phyloP scores from a whole-genome alignment of 1,284 basidiomycete species.

The Rhodotorula sp. region DNA sequence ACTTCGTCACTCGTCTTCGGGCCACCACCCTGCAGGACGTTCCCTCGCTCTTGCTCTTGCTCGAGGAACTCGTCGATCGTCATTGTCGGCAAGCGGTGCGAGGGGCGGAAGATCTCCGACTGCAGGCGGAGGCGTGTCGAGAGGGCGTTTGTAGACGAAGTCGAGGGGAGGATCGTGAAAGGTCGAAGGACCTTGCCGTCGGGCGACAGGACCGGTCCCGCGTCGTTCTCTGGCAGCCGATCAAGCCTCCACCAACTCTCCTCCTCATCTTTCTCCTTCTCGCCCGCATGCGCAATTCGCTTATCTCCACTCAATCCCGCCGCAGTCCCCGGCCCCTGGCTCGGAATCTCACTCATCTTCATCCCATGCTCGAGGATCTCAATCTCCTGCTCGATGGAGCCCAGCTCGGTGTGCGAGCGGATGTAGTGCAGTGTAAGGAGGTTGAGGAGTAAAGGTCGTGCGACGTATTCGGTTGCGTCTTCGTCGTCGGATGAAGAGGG shows the following conservation, averaged over 20 bases:
- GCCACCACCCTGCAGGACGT: slow-evolving; percentile 44
- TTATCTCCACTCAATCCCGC: slow-evolving; percentile 17
- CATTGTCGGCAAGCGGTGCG: slow-evolving; percentile 92
- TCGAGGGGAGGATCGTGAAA: slow-evolving; percentile 82
- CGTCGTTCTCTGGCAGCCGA: slow-evolving; percentile 45
- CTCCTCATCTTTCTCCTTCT: slow-evolving; percentile 38
- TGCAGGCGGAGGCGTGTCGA: slow-evolving; percentile 63
- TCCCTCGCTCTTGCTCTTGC: slow-evolving; percentile 60
- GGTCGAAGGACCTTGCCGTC: slow-evolving; percentile 71
- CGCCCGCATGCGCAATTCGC: slow-evolving; percentile 46
- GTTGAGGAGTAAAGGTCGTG: slow-evolving; percentile 65
- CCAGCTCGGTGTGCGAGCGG: slow-evolving; percentile 65
- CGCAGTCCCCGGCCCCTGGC: neutral
- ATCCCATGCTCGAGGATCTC: slow-evolving; percentile 63
- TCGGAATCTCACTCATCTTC: slow-evolving; percentile 43
- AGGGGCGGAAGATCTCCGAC: slow-evolving; percentile 77
- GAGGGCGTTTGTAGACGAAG: slow-evolving; percentile 49
- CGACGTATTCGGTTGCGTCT: slow-evolving; percentile 58
- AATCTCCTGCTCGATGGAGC: slow-evolving; percentile 69
- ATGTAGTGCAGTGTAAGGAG: slow-evolving; percentile 71
- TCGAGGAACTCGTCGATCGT: slow-evolving; percentile 91
- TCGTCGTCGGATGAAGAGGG: slow-evolving; percentile 56
- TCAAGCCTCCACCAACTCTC: slow-evolving; percentile 78
- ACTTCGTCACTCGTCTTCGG: slow-evolving; percentile 37
- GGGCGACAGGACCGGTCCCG: slow-evolving; percentile 67